These are phyloP conservation scores for Podospora australis DNA, from an alignment of 495 filamentous ascomycete genomes.

Conservation along the genomic window DNA sequence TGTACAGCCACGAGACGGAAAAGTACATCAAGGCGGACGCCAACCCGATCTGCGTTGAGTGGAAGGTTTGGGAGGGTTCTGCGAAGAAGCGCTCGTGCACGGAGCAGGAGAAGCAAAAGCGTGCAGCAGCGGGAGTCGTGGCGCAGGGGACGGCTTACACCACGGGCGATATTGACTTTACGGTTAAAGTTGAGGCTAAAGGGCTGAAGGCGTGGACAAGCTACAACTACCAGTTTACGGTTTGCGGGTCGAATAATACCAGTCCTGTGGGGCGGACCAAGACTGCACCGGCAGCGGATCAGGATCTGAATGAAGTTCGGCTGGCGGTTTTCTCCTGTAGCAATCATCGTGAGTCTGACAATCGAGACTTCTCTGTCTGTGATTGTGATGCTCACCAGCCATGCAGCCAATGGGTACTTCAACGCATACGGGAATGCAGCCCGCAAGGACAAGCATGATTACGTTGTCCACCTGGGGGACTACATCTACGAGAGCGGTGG, in stretches of 20 bases:
- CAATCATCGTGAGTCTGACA: conserved; percentile 42
- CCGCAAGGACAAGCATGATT: conserved; percentile 59
- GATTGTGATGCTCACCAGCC: conserved; percentile 1
- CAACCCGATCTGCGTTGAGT: conserved; percentile 53
- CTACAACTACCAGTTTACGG: conserved; percentile 49
- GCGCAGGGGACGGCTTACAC: conserved; percentile 51
- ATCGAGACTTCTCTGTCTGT: conserved; percentile 24
- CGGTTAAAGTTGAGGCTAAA: conserved; percentile 58
- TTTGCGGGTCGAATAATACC: conserved; percentile 39
- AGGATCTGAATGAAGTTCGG: conserved; percentile 33
- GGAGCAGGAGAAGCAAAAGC: background rate
- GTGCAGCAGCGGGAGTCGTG: conserved; percentile 22
- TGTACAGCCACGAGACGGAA: conserved; percentile 52
- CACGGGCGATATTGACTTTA: conserved; percentile 59
- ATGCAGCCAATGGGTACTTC: conserved; percentile 50
- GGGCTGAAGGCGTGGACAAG: conserved; percentile 49
- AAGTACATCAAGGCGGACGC: conserved; percentile 45
- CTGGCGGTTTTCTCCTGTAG: conserved; percentile 48
- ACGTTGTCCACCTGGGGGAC: conserved; percentile 56
- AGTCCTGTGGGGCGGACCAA: conserved; percentile 47
- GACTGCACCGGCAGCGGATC: conserved; percentile 38
- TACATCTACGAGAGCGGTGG: conserved; percentile 59
- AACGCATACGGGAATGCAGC: conserved; percentile 60
- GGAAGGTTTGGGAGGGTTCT: conserved; percentile 24
- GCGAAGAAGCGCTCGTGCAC: conserved; percentile 21